Evolutionary conservation across 495 filamentous ascomycete species (phyloP).

Genomic region (Friedmanniomyces endolithicus): DNA sequence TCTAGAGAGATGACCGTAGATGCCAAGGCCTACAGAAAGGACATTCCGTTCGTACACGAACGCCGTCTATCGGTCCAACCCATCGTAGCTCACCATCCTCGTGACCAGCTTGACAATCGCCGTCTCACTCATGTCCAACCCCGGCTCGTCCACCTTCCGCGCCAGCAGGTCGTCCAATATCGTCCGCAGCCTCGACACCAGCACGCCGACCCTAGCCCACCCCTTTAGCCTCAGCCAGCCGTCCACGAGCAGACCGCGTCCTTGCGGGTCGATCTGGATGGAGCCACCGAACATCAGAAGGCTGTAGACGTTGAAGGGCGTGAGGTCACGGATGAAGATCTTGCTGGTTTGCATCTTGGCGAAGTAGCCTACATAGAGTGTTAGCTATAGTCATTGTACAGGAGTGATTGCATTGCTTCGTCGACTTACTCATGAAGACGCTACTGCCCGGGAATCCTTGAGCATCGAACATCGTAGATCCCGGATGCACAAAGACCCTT

Average conservation of each 20-base stretch:
- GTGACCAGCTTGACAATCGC: slow-evolving; percentile 67
- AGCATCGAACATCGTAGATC: slow-evolving; percentile 70
- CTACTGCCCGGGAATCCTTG: slow-evolving; percentile 58
- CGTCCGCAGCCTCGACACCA: slow-evolving; percentile 68
- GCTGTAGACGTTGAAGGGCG: slow-evolving; percentile 86
- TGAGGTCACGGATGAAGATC: slow-evolving; percentile 75
- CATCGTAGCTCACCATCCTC: slow-evolving; percentile 74
- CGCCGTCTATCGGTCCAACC: slow-evolving; percentile 43
- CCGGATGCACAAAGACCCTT: slow-evolving; percentile 84
- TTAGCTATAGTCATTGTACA: not conserved
- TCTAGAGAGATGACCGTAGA: too few species aligned
- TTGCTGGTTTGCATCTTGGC: slow-evolving; percentile 82
- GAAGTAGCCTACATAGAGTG: slow-evolving; percentile 44
- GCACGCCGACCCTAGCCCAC: slow-evolving; percentile 87
- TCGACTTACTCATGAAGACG: slow-evolving; percentile 46
- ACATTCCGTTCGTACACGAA: not conserved
- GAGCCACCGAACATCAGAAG: slow-evolving; percentile 81
- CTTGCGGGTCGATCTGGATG: slow-evolving; percentile 74
- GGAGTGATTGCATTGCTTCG: not conserved
- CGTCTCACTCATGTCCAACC: slow-evolving; percentile 41
- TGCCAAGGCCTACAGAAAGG: too few species aligned
- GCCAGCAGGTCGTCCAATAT: slow-evolving; percentile 79
- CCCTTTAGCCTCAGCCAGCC: slow-evolving; percentile 83
- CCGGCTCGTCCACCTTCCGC: slow-evolving; percentile 64
- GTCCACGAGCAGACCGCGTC: slow-evolving; percentile 80